A percentile compares a stretch with the other conserved stretches of the same genome.
Conservation (phyloP, 2,329 filamentous ascomycete species). For the Grosmannia clavigera region DNA sequence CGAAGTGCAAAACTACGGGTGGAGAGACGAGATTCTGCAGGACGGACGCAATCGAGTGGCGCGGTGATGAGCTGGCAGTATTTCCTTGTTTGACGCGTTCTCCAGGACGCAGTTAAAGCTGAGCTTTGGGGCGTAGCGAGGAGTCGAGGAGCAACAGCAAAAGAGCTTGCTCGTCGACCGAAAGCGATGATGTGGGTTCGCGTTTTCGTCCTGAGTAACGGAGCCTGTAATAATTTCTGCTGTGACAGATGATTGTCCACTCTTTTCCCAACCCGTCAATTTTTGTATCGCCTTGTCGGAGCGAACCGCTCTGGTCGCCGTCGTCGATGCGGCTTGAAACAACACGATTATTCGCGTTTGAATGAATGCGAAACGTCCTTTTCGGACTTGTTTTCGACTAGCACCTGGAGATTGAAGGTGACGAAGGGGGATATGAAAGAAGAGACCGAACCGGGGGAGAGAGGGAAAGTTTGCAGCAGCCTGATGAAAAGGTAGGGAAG, state of each 20-base stretch:
- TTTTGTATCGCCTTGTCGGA: not conserved
- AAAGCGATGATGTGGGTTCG: not conserved
- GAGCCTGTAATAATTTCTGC: not conserved
- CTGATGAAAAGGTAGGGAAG: not conserved
- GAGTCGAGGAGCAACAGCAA: not conserved
- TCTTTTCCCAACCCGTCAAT: not conserved
- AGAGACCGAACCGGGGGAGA: not conserved
- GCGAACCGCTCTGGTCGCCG: not conserved
- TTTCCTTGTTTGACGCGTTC: not conserved
- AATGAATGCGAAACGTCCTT: not conserved
- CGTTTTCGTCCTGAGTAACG: slow-evolving; percentile 5
- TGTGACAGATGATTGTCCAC: not conserved
- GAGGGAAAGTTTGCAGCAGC: not conserved
- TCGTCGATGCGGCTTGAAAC: not conserved
- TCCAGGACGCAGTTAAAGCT: not conserved
- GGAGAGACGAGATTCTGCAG: not conserved
- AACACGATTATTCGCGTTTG: not conserved
- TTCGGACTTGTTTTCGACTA: not conserved
- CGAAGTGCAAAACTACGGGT: not conserved
- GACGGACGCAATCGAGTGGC: not conserved
- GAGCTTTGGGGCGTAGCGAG: not conserved
- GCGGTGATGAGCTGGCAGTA: not conserved
- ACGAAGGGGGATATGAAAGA: not conserved
- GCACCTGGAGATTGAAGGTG: not conserved
- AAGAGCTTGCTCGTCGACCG: not conserved